Evolutionary conservation across 1,284 basidiomycete species (phyloP), one percentile per base, ranked within the genome.

Genomic region (Tremellales sp.): DNA sequence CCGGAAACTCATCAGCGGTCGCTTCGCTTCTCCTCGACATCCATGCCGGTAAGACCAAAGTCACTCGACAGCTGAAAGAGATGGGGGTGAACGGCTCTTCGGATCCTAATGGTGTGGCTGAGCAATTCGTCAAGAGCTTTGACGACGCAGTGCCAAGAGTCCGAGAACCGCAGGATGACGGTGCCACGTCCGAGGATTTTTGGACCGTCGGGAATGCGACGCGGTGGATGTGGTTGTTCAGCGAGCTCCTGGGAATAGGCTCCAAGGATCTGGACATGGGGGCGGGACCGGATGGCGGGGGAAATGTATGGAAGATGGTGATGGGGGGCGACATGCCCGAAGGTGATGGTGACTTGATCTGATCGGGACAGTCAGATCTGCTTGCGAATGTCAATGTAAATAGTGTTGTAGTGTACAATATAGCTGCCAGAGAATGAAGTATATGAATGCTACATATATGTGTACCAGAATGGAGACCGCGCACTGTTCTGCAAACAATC

Each of bases 11-110:
- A 60, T 76, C 75, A 5, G 73, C 81, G 14, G 86, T 91, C 42
- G 85, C 88, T 31, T 71, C 78, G 54, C 77, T 87, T 65, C 76
- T 90, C 46, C 83, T 77, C 70, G 78, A 87, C 39, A 77, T 90
- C 32, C 82, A 81, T 76, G 85, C 82, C 48, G 81, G 90, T 66
- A 79, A 82, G 49, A 78, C 66, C 12, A 72, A 85, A 42, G 32
- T 57, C 21, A 83, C 83, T 18, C 33, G 50, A 26, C 22, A 13
- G 8, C 13, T 40, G 9, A 8, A 7, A 5, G 7, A 21, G 8
- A 43, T 54, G 10, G 46, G 48, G 8, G n/a, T n/a, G n/a, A 50
- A 58, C 4, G 26, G 41, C 22, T 26, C 51, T 9, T 25, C 37
- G 21, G 57, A 65, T 38, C 65, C 66, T 4, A 66, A 70, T 50